Evolutionary conservation across 805 yeast genomes (phyloP).

Genomic region (Peterozyma xylosa): DNA sequence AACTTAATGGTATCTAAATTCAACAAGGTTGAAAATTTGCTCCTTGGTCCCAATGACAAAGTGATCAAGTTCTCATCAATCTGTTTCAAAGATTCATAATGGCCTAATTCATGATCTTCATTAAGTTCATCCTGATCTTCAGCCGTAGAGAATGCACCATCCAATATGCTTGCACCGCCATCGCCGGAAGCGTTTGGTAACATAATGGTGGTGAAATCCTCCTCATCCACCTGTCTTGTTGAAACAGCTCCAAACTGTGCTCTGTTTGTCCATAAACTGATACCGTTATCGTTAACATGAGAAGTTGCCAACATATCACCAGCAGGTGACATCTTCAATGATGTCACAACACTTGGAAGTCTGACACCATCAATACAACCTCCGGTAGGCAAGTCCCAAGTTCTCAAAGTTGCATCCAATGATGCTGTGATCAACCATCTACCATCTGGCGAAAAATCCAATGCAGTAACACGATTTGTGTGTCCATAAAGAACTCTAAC

Average conservation of each 20-base stretch:
- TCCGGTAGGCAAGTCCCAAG: constrained; percentile 98
- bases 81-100: constrained; percentile 52
- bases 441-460: constrained; percentile 92
- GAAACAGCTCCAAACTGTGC: constrained; percentile 77
- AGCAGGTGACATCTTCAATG: constrained; percentile 71
- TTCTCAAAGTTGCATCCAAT: constrained; percentile 80
- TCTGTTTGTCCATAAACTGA: constrained; percentile 86
- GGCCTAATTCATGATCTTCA: constrained; percentile 19
- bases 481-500: constrained; percentile 91
- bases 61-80: constrained; percentile 60
- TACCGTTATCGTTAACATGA: constrained; percentile 86
- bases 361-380: constrained; percentile 90
- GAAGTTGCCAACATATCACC: constrained; percentile 91
- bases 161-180: constrained; percentile 62
- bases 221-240: constrained; percentile 68
- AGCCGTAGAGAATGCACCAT: constrained; percentile 53
- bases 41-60: constrained; percentile 68
- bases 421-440: constrained; percentile 87
- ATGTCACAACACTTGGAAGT: constrained; percentile 73
- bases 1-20: constrained; percentile 78
- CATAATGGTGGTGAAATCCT: constrained; percentile 54
- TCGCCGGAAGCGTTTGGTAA: constrained; percentile 78
- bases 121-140: constrained; percentile 27
- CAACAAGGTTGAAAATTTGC: constrained; percentile 68
- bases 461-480: constrained; percentile 73